Conservation (phyloP, 805 yeast genomes). For the Kuraishia floccosa region DNA sequence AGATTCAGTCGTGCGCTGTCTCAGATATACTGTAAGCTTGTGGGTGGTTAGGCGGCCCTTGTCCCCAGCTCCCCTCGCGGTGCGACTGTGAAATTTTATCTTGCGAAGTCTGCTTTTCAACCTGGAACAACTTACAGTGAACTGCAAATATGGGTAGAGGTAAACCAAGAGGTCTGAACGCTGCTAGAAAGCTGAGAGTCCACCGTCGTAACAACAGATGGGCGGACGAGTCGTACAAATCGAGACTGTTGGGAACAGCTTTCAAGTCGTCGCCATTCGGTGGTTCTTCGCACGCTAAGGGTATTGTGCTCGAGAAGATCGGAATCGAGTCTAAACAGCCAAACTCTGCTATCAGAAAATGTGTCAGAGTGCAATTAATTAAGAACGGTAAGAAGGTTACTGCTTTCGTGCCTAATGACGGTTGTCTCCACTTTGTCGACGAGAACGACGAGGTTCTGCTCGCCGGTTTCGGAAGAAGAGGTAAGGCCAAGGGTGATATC, state of each 20-base stretch:
- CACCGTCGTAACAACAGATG: conserved; percentile 99
- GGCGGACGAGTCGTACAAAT: conserved; percentile 98
- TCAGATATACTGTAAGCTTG: too few species aligned
- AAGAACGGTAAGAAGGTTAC: conserved; percentile 99
- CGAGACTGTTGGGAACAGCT: conserved; percentile 98
- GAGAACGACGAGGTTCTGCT: conserved; percentile 99
- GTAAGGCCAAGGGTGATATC: conserved; percentile 99
- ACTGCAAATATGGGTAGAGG: conserved; percentile 88
- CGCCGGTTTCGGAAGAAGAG: conserved; percentile 99
- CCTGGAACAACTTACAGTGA: too few species aligned
- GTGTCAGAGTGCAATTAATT: conserved; percentile 99
- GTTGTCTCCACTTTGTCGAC: conserved; percentile 99
- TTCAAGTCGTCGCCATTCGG: conserved; percentile 99
- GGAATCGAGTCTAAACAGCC: conserved; percentile 99
- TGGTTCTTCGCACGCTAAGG: conserved; percentile 99
- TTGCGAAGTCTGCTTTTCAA: too few species aligned
- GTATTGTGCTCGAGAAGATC: conserved; percentile 97
- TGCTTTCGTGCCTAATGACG: conserved; percentile 99
- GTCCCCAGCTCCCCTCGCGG: too few species aligned
- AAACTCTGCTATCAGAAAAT: conserved; percentile 99
- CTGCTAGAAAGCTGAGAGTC: conserved; percentile 99
- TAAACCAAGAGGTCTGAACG: conserved; percentile 99
- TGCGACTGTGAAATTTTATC: too few species aligned
- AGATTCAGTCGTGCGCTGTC: too few species aligned
- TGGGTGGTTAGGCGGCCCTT: too few species aligned